These are phyloP conservation scores for Trifolium fragiferum DNA, from an alignment of 306 rosid genomes.

Conservation along the genomic window DNA sequence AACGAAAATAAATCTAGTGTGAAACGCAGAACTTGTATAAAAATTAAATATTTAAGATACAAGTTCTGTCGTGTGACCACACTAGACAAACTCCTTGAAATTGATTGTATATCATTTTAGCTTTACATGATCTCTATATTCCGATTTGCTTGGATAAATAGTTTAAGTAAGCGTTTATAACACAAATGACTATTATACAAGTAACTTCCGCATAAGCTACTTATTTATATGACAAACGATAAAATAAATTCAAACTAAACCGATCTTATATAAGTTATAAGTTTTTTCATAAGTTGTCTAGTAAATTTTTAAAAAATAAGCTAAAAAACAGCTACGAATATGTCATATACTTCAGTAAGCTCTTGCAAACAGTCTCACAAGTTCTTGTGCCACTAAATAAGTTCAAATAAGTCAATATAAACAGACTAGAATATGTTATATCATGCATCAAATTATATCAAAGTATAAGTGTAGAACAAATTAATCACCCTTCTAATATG, in stretches of 20 bases:
- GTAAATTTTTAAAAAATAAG: not conserved
- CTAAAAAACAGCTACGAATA: not conserved
- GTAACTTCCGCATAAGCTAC: not conserved
- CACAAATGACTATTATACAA: not conserved
- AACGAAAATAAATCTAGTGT: not conserved
- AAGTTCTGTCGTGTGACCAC: not conserved
- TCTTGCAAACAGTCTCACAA: not conserved
- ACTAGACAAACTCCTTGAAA: not conserved
- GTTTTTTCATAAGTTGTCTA: not conserved
- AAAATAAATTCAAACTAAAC: not conserved
- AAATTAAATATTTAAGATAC: not conserved
- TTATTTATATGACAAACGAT: not conserved
- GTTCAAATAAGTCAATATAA: not conserved
- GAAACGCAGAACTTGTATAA: not conserved
- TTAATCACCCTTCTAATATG: not conserved
- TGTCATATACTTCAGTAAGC: not conserved
- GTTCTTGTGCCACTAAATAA: not conserved
- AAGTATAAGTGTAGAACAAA: not conserved
- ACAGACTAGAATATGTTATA: not conserved
- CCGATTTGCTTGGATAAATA: not conserved
- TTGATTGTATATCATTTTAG: not conserved
- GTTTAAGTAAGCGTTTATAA: not conserved
- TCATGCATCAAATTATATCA: slow-evolving; percentile 9
- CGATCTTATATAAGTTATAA: not conserved
- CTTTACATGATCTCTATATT: not conserved